Conservation (phyloP, 352 stramenopile species). For the Globisporangium cederbergense region DNA sequence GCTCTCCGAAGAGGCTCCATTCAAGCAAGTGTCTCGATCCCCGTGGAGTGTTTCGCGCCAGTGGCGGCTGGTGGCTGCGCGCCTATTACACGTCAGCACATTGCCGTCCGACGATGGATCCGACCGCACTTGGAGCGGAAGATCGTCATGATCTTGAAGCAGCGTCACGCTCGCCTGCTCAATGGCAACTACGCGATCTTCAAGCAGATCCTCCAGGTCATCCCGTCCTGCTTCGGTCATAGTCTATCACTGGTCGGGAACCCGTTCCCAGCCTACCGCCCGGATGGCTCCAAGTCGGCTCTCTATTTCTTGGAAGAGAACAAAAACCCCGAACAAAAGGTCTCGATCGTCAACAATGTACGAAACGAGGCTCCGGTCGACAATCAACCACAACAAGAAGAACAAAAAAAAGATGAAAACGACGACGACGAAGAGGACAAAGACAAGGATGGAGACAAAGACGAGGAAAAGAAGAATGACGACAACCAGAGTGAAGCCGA, state of each 20-base stretch:
- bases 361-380: not conserved
- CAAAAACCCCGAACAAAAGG: conserved; percentile 6
- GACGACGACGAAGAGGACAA: conserved; percentile 10
- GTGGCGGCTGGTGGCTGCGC: conserved; percentile 4
- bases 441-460: conserved; percentile 10
- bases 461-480: conserved; percentile 8
- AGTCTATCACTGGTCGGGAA: conserved; percentile 28
- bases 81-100: conserved; percentile 39
- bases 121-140: conserved; percentile 37
- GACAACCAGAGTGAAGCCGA: conserved; percentile 1
- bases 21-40: not conserved
- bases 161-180: conserved; percentile 42
- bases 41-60: not conserved
- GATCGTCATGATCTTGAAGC: conserved; percentile 39
- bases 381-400: conserved; percentile 5
- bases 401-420: not conserved
- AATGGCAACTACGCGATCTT: conserved; percentile 35
- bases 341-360: not conserved
- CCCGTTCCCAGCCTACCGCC: conserved; percentile 34
- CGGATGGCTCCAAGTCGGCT: conserved; percentile 21
- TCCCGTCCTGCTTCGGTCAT: conserved; percentile 17
- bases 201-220: conserved; percentile 21
- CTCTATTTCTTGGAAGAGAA: conserved; percentile 45
- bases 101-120: conserved; percentile 46
- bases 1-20: conserved; percentile 21